Evolutionary conservation across 306 rosid genomes (phyloP), one percentile per base, ranked within the genome.

Genomic region (Calophaca sinica): DNA sequence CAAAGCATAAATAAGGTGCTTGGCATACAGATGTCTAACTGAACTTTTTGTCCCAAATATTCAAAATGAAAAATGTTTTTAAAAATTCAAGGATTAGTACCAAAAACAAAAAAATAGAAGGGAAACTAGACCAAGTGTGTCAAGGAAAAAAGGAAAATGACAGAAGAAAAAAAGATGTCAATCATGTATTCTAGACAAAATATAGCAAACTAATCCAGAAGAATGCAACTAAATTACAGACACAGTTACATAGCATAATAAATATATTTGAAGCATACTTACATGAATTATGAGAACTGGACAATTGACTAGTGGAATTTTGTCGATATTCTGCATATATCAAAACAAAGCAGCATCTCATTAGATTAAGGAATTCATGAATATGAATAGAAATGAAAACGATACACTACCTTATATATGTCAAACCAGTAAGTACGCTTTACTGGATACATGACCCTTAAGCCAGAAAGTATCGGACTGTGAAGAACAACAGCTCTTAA

Each of bases 401-500:
- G 63, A 5, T 31, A 11, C 14, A 52, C 42, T 72, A 88, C 98
- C 98, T 93, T 93, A 78, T 90, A 93, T 77, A 93, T 93, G 89
- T 93, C 98, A 45, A 93, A 93, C 96, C 96, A 93, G 79, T 88
- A 93, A 4, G 96, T 76, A 8, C 96, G 98, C 78, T 87, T 93
- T 50, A 93, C 97, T 15, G 97, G 98, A 84, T 93, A 93, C 97
- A 93, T 91, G 81, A 91, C 97, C 88, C 98, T 85, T 78, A 93
- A 84, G 76, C 98, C 97, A 65, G 98, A 93, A 33, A 93, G 92
- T 80, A 93, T 93, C 38, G 98, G 98, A 76, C 98, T 93, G 46
- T 93, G 97, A 81, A 93, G 83, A 73, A 93, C 91, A 75, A 93
- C 96, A 68, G 96, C 98, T 86, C 90, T 88, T 70, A 91, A 81